Evolutionary conservation across 805 yeast genomes (phyloP).

Genomic region (Groenewaldozyma tartarivorans): DNA sequence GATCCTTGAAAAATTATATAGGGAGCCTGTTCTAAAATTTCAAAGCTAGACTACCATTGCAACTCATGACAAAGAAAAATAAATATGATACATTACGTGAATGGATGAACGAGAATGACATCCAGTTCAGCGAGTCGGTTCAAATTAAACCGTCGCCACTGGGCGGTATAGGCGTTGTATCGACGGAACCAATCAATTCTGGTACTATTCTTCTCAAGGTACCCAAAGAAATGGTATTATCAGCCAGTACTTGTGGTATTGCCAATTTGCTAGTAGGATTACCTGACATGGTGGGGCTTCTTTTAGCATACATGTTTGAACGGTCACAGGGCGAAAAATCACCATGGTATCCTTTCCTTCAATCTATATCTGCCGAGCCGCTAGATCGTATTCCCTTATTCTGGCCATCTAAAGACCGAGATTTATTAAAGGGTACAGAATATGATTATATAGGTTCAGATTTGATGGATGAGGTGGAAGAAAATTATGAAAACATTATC

Average conservation of each 20-base stretch:
- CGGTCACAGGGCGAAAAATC: conserved; percentile 44
- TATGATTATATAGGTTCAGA: conserved; percentile 50
- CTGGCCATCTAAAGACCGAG: conserved; percentile 45
- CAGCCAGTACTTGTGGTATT: conserved; percentile 30
- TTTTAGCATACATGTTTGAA: conserved; percentile 68
- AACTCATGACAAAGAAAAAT: too few relatives aligned
- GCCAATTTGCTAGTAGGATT: conserved; percentile 59
- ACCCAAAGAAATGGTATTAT: conserved; percentile 20
- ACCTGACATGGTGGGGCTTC: conserved; percentile 57
- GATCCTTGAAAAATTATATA: too few relatives aligned
- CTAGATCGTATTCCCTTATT: conserved; percentile 45
- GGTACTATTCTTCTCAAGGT: conserved; percentile 28
- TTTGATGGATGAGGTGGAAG: conserved; percentile 36
- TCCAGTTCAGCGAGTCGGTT: conserved; percentile 45
- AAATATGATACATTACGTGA: conserved; percentile 27
- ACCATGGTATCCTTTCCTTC: conserved; percentile 73
- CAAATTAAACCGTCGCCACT: conserved; percentile 36
- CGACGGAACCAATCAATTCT: conserved; percentile 31
- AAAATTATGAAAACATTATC: conserved; percentile 31
- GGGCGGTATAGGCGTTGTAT: conserved; percentile 74
- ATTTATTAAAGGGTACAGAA: conserved; percentile 50
- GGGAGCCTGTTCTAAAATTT: too few relatives aligned
- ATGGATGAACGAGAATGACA: conserved; percentile 48
- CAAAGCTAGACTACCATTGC: too few relatives aligned
- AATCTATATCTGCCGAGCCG: conserved; percentile 25